These are phyloP conservation scores for Fomitopsis palustris DNA, from an alignment of 1,284 basidiomycete species.

Conservation along the genomic window DNA sequence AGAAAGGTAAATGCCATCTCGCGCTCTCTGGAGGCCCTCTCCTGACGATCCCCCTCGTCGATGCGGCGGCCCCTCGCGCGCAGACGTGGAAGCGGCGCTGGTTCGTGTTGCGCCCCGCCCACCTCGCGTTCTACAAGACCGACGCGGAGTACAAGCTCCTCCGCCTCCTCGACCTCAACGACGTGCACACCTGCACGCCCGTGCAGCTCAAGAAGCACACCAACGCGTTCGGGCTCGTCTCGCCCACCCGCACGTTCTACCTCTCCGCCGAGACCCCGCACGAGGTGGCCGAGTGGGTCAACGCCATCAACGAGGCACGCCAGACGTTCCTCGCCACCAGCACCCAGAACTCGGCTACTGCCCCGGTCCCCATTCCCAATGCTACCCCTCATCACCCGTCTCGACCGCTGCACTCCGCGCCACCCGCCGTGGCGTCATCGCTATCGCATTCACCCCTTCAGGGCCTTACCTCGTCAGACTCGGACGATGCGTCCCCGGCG, in stretches of 20 bases:
- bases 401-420: conserved; percentile 10
- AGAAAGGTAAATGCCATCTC: conserved; percentile 69
- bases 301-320: conserved; percentile 76
- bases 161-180: conserved; percentile 83
- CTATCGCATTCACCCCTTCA: conserved; percentile 32
- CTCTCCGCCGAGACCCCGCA: conserved; percentile 72
- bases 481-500: conserved; percentile 52
- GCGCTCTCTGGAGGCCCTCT: conserved; percentile 6
- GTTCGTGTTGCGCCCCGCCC: conserved; percentile 92
- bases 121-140: conserved; percentile 97
- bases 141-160: conserved; percentile 91
- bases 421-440: conserved; percentile 26
- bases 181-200: conserved; percentile 88
- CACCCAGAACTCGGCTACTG: conserved; percentile 50
- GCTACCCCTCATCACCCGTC: conserved; percentile 19
- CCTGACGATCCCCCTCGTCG: conserved; percentile 8
- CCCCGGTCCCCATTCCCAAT: conserved; percentile 45
- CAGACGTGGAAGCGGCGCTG: conserved; percentile 99
- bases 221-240: conserved; percentile 92
- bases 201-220: conserved; percentile 89
- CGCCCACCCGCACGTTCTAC: conserved; percentile 90
- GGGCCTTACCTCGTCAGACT: conserved; percentile 67
- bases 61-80: conserved; percentile 8
- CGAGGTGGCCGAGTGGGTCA: conserved; percentile 86
- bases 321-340: conserved; percentile 59